Evolutionary conservation across 331 rosid genomes (phyloP).

Genomic region (Quercus tomentella): DNA sequence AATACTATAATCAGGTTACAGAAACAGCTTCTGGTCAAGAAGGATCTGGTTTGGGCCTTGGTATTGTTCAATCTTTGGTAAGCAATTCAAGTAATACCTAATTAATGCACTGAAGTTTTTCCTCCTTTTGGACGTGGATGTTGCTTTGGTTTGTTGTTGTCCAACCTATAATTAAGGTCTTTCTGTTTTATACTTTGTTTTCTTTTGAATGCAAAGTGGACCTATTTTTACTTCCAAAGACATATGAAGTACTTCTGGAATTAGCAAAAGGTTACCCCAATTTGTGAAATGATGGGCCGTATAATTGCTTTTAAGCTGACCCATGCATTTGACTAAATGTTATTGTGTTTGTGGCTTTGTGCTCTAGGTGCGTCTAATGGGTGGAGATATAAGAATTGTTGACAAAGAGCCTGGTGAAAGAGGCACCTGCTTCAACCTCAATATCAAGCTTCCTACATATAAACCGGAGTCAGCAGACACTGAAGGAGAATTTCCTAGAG

Average conservation of each 20-base stretch:
- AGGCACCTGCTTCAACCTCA: constrained; percentile 29
- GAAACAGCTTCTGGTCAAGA: constrained; percentile 11
- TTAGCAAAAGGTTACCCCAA: too few species aligned
- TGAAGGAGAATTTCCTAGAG: constrained; percentile 5
- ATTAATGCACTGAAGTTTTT: not conserved
- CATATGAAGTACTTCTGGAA: too few species aligned
- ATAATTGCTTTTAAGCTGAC: too few species aligned
- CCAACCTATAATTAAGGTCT: too few species aligned
- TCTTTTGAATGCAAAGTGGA: too few species aligned
- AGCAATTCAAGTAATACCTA: not conserved
- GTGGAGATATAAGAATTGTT: constrained; percentile 26
- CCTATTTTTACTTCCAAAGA: too few species aligned
- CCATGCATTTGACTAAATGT: not conserved
- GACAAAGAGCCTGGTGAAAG: constrained; percentile 21
- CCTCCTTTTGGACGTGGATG: not conserved
- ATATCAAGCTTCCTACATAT: constrained; percentile 9
- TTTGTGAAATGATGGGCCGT: too few species aligned
- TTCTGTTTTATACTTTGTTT: too few species aligned
- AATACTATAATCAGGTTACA: constrained; percentile 24
- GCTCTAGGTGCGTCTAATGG: constrained; percentile 23
- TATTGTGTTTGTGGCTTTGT: not conserved
- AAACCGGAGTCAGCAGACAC: not conserved
- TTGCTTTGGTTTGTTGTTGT: not conserved
- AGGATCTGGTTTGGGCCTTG: constrained; percentile 32
- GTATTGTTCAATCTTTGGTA: constrained; percentile 31